Evolutionary conservation across 768 basidiomycete genomes (phyloP).

Genomic region (Lanmaoa rubissima): DNA sequence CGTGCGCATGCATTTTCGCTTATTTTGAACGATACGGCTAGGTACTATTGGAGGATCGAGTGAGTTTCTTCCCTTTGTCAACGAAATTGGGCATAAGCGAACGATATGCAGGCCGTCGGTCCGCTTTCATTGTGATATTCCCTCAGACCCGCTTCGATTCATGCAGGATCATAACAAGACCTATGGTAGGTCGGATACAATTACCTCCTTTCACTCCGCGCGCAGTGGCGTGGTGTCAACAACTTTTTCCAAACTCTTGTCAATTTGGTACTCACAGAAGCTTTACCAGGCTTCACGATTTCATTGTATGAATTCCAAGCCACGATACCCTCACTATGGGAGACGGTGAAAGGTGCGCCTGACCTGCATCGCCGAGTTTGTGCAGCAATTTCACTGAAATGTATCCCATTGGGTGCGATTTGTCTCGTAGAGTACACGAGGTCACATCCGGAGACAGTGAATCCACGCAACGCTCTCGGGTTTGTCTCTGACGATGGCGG

Average conservation of each 20-base stretch:
- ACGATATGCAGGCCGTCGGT: conserved; percentile 42
- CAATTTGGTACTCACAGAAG: neutral
- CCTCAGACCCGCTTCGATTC: conserved; percentile 49
- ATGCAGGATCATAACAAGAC: conserved; percentile 55
- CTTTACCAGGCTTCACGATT: conserved; percentile 53
- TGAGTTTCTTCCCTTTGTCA: conserved; percentile 29
- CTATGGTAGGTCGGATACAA: conserved; percentile 39
- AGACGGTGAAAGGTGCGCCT: conserved; percentile 50
- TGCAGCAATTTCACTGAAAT: conserved; percentile 36
- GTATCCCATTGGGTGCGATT: neutral
- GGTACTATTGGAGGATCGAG: conserved; percentile 34
- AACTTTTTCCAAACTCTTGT: neutral
- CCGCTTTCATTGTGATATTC: conserved; percentile 53
- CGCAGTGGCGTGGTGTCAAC: neutral
- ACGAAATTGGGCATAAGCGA: conserved; percentile 29
- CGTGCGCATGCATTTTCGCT: neutral
- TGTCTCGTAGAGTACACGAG: conserved; percentile 24
- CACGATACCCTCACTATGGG: conserved; percentile 67
- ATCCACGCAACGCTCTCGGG: conserved; percentile 51
- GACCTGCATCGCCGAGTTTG: conserved; percentile 29
- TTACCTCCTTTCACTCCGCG: neutral
- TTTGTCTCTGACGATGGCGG: conserved; percentile 70
- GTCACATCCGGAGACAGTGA: conserved; percentile 48
- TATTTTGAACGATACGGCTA: neutral
- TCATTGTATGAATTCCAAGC: conserved; percentile 58